These are phyloP conservation scores for Angophora floribunda DNA, from an alignment of 345 rosid species.

Conservation along the genomic window DNA sequence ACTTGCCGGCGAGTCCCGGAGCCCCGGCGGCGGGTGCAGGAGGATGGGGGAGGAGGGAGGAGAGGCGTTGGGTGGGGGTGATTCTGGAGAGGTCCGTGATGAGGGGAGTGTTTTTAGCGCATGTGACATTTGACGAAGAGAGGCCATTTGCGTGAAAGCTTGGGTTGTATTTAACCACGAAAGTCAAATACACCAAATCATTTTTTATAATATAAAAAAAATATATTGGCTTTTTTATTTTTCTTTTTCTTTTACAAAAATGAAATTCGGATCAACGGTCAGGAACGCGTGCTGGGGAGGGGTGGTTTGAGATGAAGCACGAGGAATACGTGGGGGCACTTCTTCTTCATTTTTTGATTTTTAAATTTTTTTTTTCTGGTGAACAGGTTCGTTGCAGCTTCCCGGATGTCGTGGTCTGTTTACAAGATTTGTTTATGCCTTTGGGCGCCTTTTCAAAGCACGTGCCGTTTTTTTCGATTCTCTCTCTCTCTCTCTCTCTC, in stretches of 20 bases:
- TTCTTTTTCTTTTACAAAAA: not conserved
- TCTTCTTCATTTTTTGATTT: not conserved
- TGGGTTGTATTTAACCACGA: not conserved
- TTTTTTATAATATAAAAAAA: not conserved
- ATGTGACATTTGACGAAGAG: not conserved
- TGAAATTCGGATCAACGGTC: not conserved
- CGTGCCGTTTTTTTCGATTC: constrained; percentile 18
- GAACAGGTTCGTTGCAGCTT: constrained; percentile 5
- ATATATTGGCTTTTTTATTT: not conserved
- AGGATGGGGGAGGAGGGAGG: not conserved
- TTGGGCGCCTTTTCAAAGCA: constrained; percentile 8
- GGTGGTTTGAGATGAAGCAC: constrained; percentile 17
- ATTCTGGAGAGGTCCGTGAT: not conserved
- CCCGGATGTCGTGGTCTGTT: not conserved
- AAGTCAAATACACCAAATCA: not conserved
- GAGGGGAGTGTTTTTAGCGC: not conserved
- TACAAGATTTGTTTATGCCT: not conserved
- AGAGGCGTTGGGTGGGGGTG: not conserved
- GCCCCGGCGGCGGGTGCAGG: not conserved
- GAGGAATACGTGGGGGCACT: constrained; percentile 32
- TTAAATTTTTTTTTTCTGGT: not conserved
- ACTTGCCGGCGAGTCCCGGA: not conserved
- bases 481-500: not conserved
- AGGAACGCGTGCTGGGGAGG: not conserved
- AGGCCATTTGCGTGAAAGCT: not conserved